phyloP scores from a whole-genome alignment of 1,284 basidiomycete genomes.

The Erythrobasidium hasegawianum region DNA sequence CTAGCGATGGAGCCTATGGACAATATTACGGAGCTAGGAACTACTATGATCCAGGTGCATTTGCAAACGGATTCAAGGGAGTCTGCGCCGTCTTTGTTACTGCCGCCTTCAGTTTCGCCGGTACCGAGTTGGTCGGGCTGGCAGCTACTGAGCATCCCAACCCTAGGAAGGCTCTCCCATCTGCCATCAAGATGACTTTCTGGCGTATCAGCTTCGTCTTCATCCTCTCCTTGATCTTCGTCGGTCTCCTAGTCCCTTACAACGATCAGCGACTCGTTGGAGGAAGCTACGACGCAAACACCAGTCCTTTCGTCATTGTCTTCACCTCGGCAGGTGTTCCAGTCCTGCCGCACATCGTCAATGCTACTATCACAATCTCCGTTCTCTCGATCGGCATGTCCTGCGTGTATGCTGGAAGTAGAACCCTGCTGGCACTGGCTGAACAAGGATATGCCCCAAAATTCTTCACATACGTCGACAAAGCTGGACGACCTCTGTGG shows the following conservation, averaged over 20 bases:
- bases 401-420: constrained; percentile 50
- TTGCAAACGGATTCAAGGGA: constrained; percentile 54
- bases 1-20: constrained; percentile 12
- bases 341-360: constrained; percentile 54
- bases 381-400: constrained; percentile 51
- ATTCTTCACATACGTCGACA: constrained; percentile 54
- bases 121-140: constrained; percentile 62
- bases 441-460: constrained; percentile 51
- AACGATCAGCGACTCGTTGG: constrained; percentile 38
- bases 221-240: constrained; percentile 56
- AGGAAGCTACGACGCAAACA: constrained; percentile 40
- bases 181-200: constrained; percentile 54
- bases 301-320: constrained; percentile 25
- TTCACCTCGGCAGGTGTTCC: constrained; percentile 50
- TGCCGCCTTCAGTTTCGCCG: constrained; percentile 43
- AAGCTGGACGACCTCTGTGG: constrained; percentile 53
- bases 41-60: constrained; percentile 47
- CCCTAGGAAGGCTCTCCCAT: constrained; percentile 50
- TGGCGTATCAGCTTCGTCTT: constrained; percentile 56
- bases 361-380: constrained; percentile 52
- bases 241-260: constrained; percentile 56
- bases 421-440: constrained; percentile 48
- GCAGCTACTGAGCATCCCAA: constrained; percentile 58
- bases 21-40: constrained; percentile 25
- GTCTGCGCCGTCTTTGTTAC: constrained; percentile 63